Conservation (phyloP, 2,329 filamentous ascomycete species). For the Nothomitra cinnamomea region DNA sequence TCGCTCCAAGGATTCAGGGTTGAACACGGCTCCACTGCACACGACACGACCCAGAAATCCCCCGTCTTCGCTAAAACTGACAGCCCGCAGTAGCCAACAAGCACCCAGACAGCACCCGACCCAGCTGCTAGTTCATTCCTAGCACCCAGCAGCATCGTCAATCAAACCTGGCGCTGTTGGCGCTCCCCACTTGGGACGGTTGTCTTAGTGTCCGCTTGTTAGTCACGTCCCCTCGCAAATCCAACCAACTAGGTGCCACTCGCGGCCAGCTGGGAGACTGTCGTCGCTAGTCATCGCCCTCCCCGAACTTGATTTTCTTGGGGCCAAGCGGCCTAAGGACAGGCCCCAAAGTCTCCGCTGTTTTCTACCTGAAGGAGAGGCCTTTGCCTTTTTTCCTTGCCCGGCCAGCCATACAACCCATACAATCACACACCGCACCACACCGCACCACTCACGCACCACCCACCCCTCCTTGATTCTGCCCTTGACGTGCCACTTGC, state of each 20-base stretch:
- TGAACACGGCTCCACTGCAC: neutral
- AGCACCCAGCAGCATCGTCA: neutral
- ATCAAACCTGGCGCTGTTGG: neutral
- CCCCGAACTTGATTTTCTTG: no score
- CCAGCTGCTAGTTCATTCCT: neutral
- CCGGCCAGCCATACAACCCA: no score
- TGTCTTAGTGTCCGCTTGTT: neutral
- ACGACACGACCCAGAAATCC: neutral
- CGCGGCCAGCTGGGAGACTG: neutral
- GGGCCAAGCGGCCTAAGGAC: no score
- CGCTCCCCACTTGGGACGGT: neutral
- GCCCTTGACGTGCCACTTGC: no score
- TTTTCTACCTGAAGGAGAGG: no score
- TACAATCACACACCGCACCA: no score
- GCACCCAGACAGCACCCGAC: neutral
- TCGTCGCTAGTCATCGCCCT: no score
- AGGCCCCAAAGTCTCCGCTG: no score
- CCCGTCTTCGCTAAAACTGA: neutral
- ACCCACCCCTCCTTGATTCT: no score
- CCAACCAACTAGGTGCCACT: neutral
- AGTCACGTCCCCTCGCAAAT: neutral
- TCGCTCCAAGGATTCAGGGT: slow-evolving; percentile 2
- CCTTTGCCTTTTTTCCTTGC: no score
- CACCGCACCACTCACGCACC: no score
- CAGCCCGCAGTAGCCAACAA: no score